Conservation (phyloP, 768 basidiomycete genomes). For the Boletellus emodensis region DNA sequence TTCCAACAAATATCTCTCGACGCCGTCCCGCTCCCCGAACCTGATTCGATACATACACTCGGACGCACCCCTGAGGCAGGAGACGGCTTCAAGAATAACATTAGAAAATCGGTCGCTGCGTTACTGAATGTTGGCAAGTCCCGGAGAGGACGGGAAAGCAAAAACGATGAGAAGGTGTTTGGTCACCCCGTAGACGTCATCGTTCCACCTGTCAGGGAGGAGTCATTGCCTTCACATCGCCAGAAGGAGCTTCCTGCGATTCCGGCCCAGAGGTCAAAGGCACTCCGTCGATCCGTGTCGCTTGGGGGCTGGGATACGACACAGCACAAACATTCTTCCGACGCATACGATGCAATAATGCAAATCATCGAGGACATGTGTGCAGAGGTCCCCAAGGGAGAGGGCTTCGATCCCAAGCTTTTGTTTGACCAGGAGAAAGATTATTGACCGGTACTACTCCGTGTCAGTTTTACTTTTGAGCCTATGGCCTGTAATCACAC, state of each 20-base stretch:
- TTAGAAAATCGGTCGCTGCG: constrained; percentile 3
- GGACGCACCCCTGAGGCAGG: constrained; percentile 3
- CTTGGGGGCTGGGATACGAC: constrained; percentile 12
- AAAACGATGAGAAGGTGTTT: constrained; percentile 9
- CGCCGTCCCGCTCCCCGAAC: constrained; percentile 7
- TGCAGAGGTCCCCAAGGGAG: constrained; percentile 5
- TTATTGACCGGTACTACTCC: neutral
- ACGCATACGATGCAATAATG: constrained; percentile 9
- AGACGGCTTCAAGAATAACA: constrained; percentile 1
- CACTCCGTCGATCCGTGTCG: constrained; percentile 27
- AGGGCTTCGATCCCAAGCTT: constrained; percentile 15
- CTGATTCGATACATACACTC: neutral
- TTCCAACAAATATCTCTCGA: constrained; percentile 12
- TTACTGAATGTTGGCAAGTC: constrained; percentile 3
- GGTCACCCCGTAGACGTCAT: constrained; percentile 14
- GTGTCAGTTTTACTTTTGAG: neutral
- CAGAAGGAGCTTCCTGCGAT: neutral
- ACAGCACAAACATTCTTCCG: neutral
- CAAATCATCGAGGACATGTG: constrained; percentile 18
- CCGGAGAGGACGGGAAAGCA: constrained; percentile 1
- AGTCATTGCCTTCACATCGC: constrained; percentile 7
- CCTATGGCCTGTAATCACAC: neutral
- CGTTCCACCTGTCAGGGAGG: constrained; percentile 12
- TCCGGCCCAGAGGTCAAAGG: neutral
- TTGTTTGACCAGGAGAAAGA: constrained; percentile 13